Base-by-base conservation (phyloP, 345 rosid species). In the Lepidium didymum region DNA sequence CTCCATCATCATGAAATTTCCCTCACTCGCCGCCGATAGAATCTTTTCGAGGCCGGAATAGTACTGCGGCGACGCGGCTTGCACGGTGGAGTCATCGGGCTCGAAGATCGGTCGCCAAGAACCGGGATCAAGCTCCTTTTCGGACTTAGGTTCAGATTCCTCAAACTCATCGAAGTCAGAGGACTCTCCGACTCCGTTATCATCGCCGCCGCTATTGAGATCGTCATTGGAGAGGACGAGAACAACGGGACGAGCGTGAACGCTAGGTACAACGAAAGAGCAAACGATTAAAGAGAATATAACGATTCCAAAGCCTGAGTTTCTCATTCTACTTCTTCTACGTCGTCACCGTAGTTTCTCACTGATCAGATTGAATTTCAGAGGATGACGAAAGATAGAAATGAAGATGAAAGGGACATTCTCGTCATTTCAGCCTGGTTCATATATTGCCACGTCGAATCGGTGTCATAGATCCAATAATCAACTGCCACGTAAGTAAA, bases 81-180 rank as follows among this genome's bases (percentile, higher is more conserved):
- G 62, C 8, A 59, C 62, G 10, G 62, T 25, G 3, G 81, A 57
- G 44, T 74, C 67, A 16, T 82, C 87, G n/a, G 97, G 90, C 78
- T 91, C 99, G 59, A 94, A 86, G 64, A 91, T 78, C 33, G 89
- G 86, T 56, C 93, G 88, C 98, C 98, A 92, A 1, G 98, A 90
- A 8, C 98, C 98, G 11, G 93, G 96, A 64, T 91, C 97, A 35
- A 94, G 91, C 72, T 84, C 87, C 38, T 88, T 87, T 23, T 87
- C 96, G 2, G 95, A 64, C 67, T 82, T 87, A 8, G 85, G 70
- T 21, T 81, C 89, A 29, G 86, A 62, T 65, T 91, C 96, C 12
- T 88, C 89, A 67, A 88, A 88, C 33, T 91, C 92, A 51, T 91
- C 96, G 87, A 89, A 88, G 37, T 91, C 45, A 62, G 84, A 43